Evolutionary conservation across 768 basidiomycete species (phyloP), one percentile per base, ranked within the genome.

Genomic region (Austroboletus eburneus): DNA sequence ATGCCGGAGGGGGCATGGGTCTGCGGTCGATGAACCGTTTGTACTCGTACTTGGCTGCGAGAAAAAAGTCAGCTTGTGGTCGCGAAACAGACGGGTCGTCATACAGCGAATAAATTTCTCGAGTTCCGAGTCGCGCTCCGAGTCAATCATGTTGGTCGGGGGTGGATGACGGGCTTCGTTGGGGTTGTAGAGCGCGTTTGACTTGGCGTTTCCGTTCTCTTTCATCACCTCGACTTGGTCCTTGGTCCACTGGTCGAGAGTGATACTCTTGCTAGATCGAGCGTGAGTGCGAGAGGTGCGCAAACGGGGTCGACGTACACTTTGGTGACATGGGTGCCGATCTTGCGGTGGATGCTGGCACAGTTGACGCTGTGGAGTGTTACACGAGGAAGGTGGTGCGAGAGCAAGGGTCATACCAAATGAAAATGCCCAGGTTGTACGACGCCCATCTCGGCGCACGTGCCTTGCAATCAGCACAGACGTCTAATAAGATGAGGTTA

Each of bases 271-370:
- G 50, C 92, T 95, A 21, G 17, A 16, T 27, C 38, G 47, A 39
- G 35, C 37, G 46, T 38, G 32, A 36, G 14, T 22, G 44, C 46
- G n/a, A 29, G 8, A 22, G 29, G n/a, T 22, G 37, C 16, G 16
- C 29, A 39, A 39, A 48, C n/a, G 23, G 7, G 48, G 29, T 8
- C 41, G 24, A 74, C 80, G 62, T 73, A 93, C 91, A 97, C 89
- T 80, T 96, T 93, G 0, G 87, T 81, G 54, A 92, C 75, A 64
- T 97, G 94, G 5, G 91, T 94, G 2, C 94, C 94, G 48, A 97
- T 84, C 72, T 94, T 95, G 43, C 94, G 79, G 70, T 97, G 94
- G 42, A 95, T 81, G 48, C 87, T 86, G 14, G 94, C 94, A 62
- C 94, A 97, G 55, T 78, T 80, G 35, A 91, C 75, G 57, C 92